A percentile compares a stretch with the other conserved stretches of the same genome.
Evolutionary conservation across 441 rosid genomes (phyloP).

Genomic region (Gossypium gossypioides): DNA sequence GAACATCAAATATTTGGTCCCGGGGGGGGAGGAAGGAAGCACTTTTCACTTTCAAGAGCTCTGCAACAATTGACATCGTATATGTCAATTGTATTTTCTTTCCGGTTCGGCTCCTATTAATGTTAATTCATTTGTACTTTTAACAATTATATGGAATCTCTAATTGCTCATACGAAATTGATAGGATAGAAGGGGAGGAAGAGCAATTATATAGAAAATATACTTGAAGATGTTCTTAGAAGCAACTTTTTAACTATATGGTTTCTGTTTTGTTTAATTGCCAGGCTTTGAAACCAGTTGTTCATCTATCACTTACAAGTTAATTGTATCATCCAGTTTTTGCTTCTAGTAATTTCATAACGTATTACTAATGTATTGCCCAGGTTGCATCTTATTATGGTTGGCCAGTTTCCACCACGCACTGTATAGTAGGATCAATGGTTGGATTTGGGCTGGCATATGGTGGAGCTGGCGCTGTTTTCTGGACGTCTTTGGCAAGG

Average conservation of each 20-base stretch:
- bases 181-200: background rate
- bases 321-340: slow-evolving; percentile 2
- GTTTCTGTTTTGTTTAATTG: background rate
- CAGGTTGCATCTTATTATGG: slow-evolving; percentile 92
- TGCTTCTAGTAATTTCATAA: background rate
- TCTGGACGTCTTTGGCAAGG: slow-evolving; percentile 88
- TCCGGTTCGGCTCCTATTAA: background rate
- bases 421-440: slow-evolving; percentile 95
- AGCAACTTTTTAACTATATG: background rate
- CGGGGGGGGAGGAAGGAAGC: too few relatives aligned
- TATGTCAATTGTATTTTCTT: background rate
- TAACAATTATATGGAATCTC: background rate
- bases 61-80: background rate
- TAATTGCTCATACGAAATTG: background rate
- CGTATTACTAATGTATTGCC: background rate
- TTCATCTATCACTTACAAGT: background rate
- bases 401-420: slow-evolving; percentile 97
- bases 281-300: background rate
- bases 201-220: background rate
- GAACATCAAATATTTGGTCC: too few relatives aligned
- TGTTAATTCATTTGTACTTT: background rate
- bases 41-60: too few relatives aligned
- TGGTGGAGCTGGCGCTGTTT: slow-evolving; percentile 88
- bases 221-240: background rate
- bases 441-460: slow-evolving; percentile 93